Evolutionary conservation across 768 basidiomycete genomes (phyloP).

Genomic region (Rhodosporidiobolus odoratus): DNA sequence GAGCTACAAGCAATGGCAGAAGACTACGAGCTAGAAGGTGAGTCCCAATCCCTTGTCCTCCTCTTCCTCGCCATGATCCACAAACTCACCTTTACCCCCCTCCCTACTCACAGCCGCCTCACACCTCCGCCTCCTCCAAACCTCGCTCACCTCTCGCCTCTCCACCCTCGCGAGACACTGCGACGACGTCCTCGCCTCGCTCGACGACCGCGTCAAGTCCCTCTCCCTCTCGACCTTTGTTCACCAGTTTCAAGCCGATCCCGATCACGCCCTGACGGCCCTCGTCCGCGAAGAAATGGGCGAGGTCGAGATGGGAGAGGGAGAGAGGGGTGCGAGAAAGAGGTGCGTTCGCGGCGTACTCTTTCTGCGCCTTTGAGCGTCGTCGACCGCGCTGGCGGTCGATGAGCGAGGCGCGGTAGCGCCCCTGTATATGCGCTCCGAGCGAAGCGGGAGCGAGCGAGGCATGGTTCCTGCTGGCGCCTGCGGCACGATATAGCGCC

Average conservation of each 20-base stretch:
- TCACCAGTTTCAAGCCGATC: conserved; percentile 1
- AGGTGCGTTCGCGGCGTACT: not conserved
- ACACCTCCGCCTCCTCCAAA: conserved; percentile 4
- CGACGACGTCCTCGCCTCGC: conserved; percentile 1
- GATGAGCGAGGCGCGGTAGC: not conserved
- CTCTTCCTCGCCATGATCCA: not conserved
- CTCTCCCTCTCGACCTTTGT: conserved; percentile 13
- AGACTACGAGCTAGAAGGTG: conserved; percentile 26
- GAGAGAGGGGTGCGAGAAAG: conserved; percentile 13
- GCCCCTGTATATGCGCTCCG: not conserved
- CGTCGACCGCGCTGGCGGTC: no score
- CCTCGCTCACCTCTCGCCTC: conserved; percentile 1
- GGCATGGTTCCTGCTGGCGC: no score
- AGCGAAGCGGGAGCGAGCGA: no score
- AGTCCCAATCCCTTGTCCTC: not conserved
- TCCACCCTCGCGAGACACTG: conserved; percentile 11
- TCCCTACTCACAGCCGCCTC: conserved; percentile 3
- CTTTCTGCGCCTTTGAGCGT: not conserved
- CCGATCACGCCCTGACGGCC: not conserved
- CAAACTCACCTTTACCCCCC: not conserved
- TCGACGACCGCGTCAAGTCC: conserved; percentile 13
- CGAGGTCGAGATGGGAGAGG: not conserved
- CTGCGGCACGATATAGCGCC: no score
- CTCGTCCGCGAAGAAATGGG: conserved; percentile 20
- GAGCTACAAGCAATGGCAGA: conserved; percentile 7